A percentile compares a stretch with the other conserved stretches of the same genome.
Conservation (phyloP, 2,329 filamentous ascomycete genomes). For the Nemania sp. region DNA sequence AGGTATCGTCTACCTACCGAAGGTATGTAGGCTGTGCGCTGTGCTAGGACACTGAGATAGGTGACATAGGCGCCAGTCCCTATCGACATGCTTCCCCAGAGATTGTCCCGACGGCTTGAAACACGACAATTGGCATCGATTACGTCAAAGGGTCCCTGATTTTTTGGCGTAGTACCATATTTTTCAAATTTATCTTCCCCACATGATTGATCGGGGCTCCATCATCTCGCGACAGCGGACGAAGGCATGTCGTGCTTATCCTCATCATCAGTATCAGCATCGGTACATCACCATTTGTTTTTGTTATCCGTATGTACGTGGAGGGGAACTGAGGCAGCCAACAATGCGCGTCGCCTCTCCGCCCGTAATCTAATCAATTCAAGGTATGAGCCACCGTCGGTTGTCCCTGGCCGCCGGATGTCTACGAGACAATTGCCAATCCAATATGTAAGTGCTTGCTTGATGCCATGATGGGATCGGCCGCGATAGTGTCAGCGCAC, state of each 20-base stretch:
- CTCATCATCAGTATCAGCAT: conserved; percentile 12
- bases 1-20: no score
- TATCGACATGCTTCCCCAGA: conserved; percentile 31
- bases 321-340: conserved; percentile 4
- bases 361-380: background rate
- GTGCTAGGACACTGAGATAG: background rate
- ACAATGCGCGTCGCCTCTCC: conserved; percentile 5
- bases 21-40: background rate
- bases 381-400: background rate
- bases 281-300: conserved; percentile 5
- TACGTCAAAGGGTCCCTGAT: conserved; percentile 35
- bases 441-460: conserved; percentile 5
- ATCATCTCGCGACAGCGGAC: conserved; percentile 32
- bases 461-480: conserved; percentile 13
- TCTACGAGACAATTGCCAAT: background rate
- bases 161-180: conserved; percentile 18
- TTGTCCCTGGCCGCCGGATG: background rate
- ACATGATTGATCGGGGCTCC: conserved; percentile 23
- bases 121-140: conserved; percentile 27
- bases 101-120: conserved; percentile 30
- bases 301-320: background rate
- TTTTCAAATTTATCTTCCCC: conserved; percentile 31
- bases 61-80: background rate
- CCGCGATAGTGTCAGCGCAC: conserved; percentile 16
- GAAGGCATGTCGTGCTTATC: conserved; percentile 30